Conservation (phyloP, 2,329 filamentous ascomycete species). For the Phymatotrichopsis omnivora region DNA sequence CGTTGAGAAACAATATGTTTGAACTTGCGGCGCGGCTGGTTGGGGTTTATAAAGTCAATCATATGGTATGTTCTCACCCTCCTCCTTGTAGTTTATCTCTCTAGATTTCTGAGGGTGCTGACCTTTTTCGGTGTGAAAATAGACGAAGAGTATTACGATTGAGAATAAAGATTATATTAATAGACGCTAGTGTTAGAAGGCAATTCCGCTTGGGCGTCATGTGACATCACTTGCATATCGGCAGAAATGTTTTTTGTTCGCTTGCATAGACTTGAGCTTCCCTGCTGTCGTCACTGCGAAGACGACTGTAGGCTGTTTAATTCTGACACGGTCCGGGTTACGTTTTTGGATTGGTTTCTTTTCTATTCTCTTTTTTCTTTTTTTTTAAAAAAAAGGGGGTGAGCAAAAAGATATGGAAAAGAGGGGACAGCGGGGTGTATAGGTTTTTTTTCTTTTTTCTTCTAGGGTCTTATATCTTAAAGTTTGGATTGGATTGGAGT, state of each 20-base stretch:
- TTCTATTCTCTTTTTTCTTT: constrained; percentile 8
- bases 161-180: constrained; percentile 70
- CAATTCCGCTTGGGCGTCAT: too few relatives aligned
- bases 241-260: too few relatives aligned
- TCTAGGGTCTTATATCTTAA: too few relatives aligned
- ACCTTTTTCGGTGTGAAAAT: constrained; percentile 2
- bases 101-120: constrained; percentile 10
- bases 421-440: too few relatives aligned
- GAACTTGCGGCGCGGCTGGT: constrained; percentile 91
- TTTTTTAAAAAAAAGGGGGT: constrained; percentile 5
- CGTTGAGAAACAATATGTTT: constrained; percentile 98
- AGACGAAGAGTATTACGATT: constrained; percentile 80
- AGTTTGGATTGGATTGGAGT: too few relatives aligned
- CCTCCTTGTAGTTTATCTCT: background rate
- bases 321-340: too few relatives aligned
- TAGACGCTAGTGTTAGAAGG: constrained; percentile 11
- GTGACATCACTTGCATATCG: too few relatives aligned
- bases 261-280: too few relatives aligned
- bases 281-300: too few relatives aligned
- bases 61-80: constrained; percentile 54
- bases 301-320: too few relatives aligned
- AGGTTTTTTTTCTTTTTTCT: too few relatives aligned
- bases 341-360: constrained; percentile 3
- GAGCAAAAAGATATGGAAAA: too few relatives aligned
- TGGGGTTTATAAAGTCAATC: constrained; percentile 98